Evolutionary conservation across 2,329 filamentous ascomycete genomes (phyloP), one percentile per base, ranked within the genome.

Genomic region (Fonsecaea nubica): DNA sequence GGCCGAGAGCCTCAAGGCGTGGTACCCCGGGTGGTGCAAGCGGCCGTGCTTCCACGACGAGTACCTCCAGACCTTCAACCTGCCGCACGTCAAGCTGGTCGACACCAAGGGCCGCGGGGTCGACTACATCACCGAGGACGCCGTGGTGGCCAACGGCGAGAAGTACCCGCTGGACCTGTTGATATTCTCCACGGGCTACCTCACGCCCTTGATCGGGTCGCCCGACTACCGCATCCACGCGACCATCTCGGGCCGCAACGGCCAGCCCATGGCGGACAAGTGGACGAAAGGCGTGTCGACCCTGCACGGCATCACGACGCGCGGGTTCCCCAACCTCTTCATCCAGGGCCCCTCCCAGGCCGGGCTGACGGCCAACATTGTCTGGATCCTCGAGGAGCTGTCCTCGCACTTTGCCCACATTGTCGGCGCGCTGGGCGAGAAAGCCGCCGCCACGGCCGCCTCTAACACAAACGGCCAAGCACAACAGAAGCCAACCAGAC

Each of bases 51-150:
- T 25, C 25, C 25, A 25, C 25, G 25, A 25, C 25, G 25, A 25
- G 87, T 0, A 87, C 70, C 80, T 89, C 0, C 72, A 79, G 2
- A 71, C 82, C 0, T 90, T 89, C 80, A 90, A 90, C 75, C 74
- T 73, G 33, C 76, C 80, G 0, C 83, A 87, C 70, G 87, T 90
- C 2, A 79, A 80, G 3, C 82, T 90, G 0, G 78, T 90, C 15
- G 86, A 90, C 72, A 89, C 86, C 0, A 75, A 84, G 32, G 85
- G 84, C 3, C 79, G 81, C 66, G 85, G 86, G 4, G 74, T 87
- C 1, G 78, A 82, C 3, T 65, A 74, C 2, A 74, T 84, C 4
- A 86, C 83, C 0, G 60, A 74, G 15, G 72, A 66, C 5, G 83
- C 84, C 0, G 72, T 89, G 3, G 75, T 85, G 0, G 81, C 80